Evolutionary conservation across 805 yeast genomes (phyloP), one percentile per base, ranked within the genome.

Genomic region (Saccharomyces cerevisiae): DNA sequence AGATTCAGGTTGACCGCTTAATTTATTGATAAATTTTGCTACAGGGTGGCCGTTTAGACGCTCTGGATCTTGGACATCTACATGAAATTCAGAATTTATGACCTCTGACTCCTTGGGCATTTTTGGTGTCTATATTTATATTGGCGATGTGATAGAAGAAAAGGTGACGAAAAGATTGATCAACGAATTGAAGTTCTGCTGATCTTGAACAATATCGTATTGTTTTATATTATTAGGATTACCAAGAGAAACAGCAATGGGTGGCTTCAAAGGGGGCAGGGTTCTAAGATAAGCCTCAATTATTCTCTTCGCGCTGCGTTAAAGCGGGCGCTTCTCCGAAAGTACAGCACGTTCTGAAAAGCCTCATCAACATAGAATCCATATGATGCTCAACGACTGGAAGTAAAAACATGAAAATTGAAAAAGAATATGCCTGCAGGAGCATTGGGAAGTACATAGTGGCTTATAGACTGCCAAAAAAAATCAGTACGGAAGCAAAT

Each of bases 1-100:
- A 6, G 87, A 79, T 11, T 74, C 77, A 0, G 95, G 96, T 68
- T 88, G 94, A 5, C 91, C 89, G 48, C 82, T 73, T 22, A 87
- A 65, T 61, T 80, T 84, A 63, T 79, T 76, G 55, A 86, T 48
- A 13, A 75, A 59, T 55, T 72, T 75, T 48, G 68, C 62, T 11
- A 75, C 61, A 29, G 58, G 58, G 51, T 70, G 74, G 0, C 75
- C 76, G 28, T 64, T 70, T 14, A 65, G 60, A 24, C 41, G 48
- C 43, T 66, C 67, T 9, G 69, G 66, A 36, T 57, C 60, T 27
- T 55, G 49, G 10, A 36, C 43, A 6, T 36, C 54, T 9, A 36
- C 24, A 36, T 36, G 24, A 17, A 36, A 36, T 21, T 36, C 43
- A 6, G 43, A 36, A 9, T 36, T 36, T 36, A 36, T 36, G 11